Evolutionary conservation across 2,329 filamentous ascomycete species (phyloP).

Genomic region (Fusarium sp.): DNA sequence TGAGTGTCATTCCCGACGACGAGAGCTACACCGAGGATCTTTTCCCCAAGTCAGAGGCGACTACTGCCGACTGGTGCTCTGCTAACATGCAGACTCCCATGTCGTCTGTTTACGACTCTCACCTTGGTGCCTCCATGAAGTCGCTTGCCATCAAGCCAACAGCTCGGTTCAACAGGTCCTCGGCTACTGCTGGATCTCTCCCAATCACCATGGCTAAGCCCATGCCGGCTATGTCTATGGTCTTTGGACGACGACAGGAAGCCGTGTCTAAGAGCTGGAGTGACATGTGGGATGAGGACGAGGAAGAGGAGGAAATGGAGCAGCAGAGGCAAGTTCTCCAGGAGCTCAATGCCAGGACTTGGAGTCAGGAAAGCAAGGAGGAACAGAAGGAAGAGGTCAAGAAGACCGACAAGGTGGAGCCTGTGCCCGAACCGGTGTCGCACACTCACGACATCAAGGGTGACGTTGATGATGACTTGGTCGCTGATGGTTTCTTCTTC

Average conservation of each 20-base stretch:
- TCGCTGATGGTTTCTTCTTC: constrained; percentile 80
- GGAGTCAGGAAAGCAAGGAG: constrained; percentile 80
- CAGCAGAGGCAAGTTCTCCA: constrained; percentile 69
- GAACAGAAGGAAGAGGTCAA: constrained; percentile 44
- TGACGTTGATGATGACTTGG: constrained; percentile 74
- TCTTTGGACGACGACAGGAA: constrained; percentile 84
- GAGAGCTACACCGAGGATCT: constrained; percentile 87
- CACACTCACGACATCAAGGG: constrained; percentile 57
- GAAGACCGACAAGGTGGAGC: constrained; percentile 40
- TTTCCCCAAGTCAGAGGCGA: constrained; percentile 83
- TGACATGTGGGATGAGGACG: constrained; percentile 96
- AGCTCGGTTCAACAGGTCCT: constrained; percentile 59
- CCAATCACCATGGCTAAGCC: constrained; percentile 87
- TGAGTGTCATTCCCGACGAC: constrained; percentile 88
- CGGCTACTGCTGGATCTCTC: constrained; percentile 77
- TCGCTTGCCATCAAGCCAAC: constrained; percentile 73
- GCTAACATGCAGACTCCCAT: constrained; percentile 82
- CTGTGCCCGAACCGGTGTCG: constrained; percentile 32
- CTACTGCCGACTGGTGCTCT: constrained; percentile 83
- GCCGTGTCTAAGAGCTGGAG: constrained; percentile 98
- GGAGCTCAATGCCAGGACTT: constrained; percentile 80
- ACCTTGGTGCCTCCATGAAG: constrained; percentile 84
- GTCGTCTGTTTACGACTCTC: constrained; percentile 87
- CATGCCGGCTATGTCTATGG: constrained; percentile 79
- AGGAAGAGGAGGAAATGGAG: constrained; percentile 76